phyloP scores from a whole-genome alignment of 352 stramenopile species.

The Phytophthora fragariae region DNA sequence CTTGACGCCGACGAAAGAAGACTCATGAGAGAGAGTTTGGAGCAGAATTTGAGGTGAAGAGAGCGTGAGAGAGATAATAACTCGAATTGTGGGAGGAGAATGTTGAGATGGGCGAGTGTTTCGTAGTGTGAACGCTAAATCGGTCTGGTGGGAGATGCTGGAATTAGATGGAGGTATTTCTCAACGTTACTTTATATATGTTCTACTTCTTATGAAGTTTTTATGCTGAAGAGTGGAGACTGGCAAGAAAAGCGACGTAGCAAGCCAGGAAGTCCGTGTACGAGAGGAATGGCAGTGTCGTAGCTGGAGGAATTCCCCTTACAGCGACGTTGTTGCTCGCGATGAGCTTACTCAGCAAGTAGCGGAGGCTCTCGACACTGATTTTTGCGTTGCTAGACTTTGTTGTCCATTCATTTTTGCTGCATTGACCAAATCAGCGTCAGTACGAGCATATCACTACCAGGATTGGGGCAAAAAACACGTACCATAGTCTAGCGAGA shows the following conservation, averaged over 20 bases:
- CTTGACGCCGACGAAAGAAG: conserved; percentile 17
- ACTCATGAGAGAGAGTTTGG: conserved; percentile 15
- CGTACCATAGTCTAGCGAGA: conserved; percentile 52
- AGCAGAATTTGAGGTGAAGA: too few species aligned
- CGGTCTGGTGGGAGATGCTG: neutral
- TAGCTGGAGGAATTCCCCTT: conserved; percentile 31
- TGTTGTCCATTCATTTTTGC: conserved; percentile 14
- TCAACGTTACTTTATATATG: conserved; percentile 27
- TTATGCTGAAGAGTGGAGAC: conserved; percentile 30
- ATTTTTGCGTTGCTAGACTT: conserved; percentile 3
- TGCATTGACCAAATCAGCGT: neutral
- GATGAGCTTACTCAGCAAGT: conserved; percentile 55
- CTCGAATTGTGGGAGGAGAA: conserved; percentile 12
- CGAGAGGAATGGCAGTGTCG: conserved; percentile 50
- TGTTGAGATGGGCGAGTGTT: conserved; percentile 13
- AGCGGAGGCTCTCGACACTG: conserved; percentile 44
- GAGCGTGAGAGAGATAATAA: neutral
- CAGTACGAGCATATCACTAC: neutral
- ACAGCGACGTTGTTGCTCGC: conserved; percentile 40
- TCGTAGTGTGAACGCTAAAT: conserved; percentile 24
- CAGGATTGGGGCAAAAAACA: neutral
- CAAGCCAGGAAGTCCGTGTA: conserved; percentile 78
- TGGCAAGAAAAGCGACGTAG: conserved; percentile 59
- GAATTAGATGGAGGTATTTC: conserved; percentile 20
- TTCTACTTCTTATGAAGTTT: conserved; percentile 6